phyloP scores from a whole-genome alignment of 1,284 basidiomycete genomes.

The Fomitopsis betulina region DNA sequence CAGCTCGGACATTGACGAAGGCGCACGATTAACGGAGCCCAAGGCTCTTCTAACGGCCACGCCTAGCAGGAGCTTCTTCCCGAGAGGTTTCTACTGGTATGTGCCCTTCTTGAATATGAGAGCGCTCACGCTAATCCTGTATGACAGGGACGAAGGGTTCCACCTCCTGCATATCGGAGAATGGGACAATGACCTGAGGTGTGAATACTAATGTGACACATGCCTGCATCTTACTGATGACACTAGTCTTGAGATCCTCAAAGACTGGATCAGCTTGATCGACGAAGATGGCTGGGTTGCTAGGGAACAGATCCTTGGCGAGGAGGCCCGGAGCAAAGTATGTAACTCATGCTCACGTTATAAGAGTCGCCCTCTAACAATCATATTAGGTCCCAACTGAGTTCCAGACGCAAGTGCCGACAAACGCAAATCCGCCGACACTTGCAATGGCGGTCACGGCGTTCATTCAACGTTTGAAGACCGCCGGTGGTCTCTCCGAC shows the following conservation, averaged over 20 bases:
- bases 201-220: constrained; percentile 2
- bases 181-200: constrained; percentile 92
- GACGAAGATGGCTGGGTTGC: constrained; percentile 95
- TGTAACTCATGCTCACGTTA: background rate
- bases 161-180: constrained; percentile 86
- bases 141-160: constrained; percentile 88
- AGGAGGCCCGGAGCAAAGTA: constrained; percentile 89
- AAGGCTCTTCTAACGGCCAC: constrained; percentile 85
- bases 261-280: constrained; percentile 86
- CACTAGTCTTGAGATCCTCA: constrained; percentile 78
- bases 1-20: constrained; percentile 40
- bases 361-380: constrained; percentile 6
- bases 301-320: constrained; percentile 92
- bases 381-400: constrained; percentile 70
- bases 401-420: constrained; percentile 91
- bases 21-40: constrained; percentile 69
- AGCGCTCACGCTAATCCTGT: constrained; percentile 1
- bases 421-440: constrained; percentile 92
- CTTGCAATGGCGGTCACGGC: constrained; percentile 87
- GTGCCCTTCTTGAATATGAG: constrained; percentile 10
- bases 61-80: constrained; percentile 93
- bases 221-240: background rate
- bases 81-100: constrained; percentile 93
- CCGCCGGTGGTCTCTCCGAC: constrained; percentile 40
- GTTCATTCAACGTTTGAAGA: constrained; percentile 75